A percentile compares a stretch with the other conserved stretches of the same genome.
These are phyloP conservation scores for Aquilaria yunnanensis DNA, from an alignment of 345 rosid species.

Conservation along the genomic window DNA sequence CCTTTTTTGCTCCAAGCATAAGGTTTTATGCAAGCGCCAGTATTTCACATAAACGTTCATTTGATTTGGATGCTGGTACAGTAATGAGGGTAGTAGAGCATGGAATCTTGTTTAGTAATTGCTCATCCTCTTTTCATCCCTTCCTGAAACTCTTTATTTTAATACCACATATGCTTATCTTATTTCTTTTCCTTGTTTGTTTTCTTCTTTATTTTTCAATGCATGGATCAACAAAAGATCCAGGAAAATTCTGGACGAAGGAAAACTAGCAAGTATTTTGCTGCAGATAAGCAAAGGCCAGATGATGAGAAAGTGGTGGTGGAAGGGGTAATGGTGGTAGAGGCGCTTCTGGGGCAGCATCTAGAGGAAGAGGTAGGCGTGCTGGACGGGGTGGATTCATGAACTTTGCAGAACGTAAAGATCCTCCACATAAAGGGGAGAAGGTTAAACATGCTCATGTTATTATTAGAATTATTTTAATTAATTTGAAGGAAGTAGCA, in stretches of 20 bases:
- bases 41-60: too few relatives aligned
- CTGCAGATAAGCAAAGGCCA: slow-evolving; percentile 50
- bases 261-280: slow-evolving; percentile 97
- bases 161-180: too few relatives aligned
- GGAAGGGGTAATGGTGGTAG: slow-evolving; percentile 80
- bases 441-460: slow-evolving; percentile 41
- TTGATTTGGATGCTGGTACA: background rate
- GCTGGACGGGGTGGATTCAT: slow-evolving; percentile 89
- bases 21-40: too few relatives aligned
- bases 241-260: slow-evolving; percentile 51
- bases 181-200: background rate
- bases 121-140: too few relatives aligned
- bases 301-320: slow-evolving; percentile 47
- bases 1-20: too few relatives aligned
- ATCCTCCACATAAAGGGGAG: slow-evolving; percentile 99
- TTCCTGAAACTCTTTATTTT: too few relatives aligned
- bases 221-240: slow-evolving; percentile 2
- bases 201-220: background rate
- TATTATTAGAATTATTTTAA: slow-evolving; percentile 2
- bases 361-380: slow-evolving; percentile 89
- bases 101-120: too few relatives aligned
- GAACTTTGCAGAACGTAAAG: slow-evolving; percentile 95
- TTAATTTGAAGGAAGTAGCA: background rate
- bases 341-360: slow-evolving; percentile 49
- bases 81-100: background rate